phyloP scores from a whole-genome alignment of 2,329 filamentous ascomycete species.

The Lasiodiplodia gonubiensis region DNA sequence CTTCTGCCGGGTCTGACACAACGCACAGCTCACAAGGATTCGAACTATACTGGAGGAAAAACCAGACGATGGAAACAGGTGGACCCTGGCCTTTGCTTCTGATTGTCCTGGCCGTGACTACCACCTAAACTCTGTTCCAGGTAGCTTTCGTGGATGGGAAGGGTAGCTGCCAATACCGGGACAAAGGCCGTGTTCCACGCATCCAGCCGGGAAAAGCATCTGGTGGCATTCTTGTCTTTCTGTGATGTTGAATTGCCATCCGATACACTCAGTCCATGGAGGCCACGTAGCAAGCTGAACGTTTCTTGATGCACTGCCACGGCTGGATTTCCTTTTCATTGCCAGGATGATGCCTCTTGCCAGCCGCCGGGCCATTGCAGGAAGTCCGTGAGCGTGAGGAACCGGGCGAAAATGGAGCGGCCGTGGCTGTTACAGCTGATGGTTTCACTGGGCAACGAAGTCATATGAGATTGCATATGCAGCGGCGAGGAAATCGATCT shows the following conservation, averaged over 20 bases:
- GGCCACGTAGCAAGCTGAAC: neutral
- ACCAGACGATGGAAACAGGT: neutral
- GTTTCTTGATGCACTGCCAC: neutral
- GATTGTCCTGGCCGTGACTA: neutral
- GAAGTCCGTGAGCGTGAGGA: neutral
- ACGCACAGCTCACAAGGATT: neutral
- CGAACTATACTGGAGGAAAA: neutral
- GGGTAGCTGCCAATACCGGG: neutral
- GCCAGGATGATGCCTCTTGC: neutral
- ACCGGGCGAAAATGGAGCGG: neutral
- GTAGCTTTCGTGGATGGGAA: neutral
- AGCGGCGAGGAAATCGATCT: neutral
- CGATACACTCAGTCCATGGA: neutral
- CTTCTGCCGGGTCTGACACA: neutral
- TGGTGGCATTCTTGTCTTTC: slow-evolving; percentile 8
- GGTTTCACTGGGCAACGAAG: neutral
- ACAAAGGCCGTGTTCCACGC: neutral
- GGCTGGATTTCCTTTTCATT: neutral
- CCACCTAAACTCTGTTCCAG: neutral
- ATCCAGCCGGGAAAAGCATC: slow-evolving; percentile 14
- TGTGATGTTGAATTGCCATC: slow-evolving; percentile 21
- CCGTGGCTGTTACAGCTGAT: slow-evolving; percentile 9
- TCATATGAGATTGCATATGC: neutral
- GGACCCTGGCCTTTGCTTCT: neutral
- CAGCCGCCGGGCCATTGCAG: slow-evolving; percentile 7